phyloP scores from a whole-genome alignment of 495 filamentous ascomycete species.

The Annulohypoxylon nitens region DNA sequence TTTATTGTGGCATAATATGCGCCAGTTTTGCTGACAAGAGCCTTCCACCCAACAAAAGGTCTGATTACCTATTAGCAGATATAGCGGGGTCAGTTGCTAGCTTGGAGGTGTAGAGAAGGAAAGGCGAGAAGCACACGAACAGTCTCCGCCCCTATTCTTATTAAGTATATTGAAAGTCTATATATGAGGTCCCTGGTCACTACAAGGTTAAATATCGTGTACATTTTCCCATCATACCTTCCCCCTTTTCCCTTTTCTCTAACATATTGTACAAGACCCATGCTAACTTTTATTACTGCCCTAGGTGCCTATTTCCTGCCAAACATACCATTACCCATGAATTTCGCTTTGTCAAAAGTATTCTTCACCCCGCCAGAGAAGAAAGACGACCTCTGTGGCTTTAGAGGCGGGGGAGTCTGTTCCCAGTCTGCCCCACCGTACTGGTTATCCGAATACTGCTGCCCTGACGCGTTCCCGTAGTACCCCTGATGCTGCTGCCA shows the following conservation, averaged over 20 bases:
- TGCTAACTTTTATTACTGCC: background rate
- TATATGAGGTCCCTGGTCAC: background rate
- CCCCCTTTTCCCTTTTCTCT: background rate
- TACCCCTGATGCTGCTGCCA: slow-evolving; percentile 45
- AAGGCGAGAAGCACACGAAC: background rate
- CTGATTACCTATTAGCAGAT: no score
- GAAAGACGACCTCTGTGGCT: slow-evolving; percentile 49
- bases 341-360: slow-evolving; percentile 48
- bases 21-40: no score
- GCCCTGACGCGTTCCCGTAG: slow-evolving; percentile 34
- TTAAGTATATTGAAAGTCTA: background rate
- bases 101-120: no score
- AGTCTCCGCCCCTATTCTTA: background rate
- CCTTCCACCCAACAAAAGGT: no score
- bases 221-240: background rate
- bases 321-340: slow-evolving; percentile 49
- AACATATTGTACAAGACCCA: background rate
- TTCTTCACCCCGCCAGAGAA: slow-evolving; percentile 48
- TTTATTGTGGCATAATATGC: no score
- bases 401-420: slow-evolving; percentile 36
- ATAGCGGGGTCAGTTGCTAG: no score
- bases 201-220: background rate
- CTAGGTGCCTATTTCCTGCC: slow-evolving; percentile 25
- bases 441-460: slow-evolving; percentile 31
- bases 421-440: slow-evolving; percentile 42